Evolutionary conservation across 305 asterid species (phyloP).

Genomic region (Solanum hybrid): DNA sequence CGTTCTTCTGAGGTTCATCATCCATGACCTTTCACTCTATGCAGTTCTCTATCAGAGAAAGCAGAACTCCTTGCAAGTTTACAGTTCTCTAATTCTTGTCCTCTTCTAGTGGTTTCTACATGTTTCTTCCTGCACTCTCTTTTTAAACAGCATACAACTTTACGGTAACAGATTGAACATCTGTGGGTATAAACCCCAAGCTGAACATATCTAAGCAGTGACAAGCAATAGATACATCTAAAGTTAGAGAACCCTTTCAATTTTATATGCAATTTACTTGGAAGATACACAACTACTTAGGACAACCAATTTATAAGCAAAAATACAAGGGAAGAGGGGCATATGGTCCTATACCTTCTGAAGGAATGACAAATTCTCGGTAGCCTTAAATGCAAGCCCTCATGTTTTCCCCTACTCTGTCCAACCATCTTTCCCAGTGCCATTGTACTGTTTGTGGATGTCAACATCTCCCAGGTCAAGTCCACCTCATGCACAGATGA

Average conservation of each 20-base stretch:
- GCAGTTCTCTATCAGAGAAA: background rate
- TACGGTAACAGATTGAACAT: background rate
- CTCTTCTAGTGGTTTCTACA: background rate
- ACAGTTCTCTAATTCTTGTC: background rate
- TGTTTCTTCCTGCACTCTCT: background rate
- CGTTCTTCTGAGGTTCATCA: background rate
- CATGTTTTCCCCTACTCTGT: conserved; percentile 23
- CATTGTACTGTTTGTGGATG: conserved; percentile 49
- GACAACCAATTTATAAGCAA: background rate
- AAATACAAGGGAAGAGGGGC: background rate
- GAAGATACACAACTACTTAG: background rate
- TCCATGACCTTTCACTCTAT: background rate
- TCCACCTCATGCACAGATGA: conserved; percentile 35
- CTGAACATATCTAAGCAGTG: background rate
- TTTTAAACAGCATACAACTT: background rate
- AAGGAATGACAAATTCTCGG: conserved; percentile 18
- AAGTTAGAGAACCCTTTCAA: background rate
- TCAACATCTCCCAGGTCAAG: conserved; percentile 71
- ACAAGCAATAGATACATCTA: background rate
- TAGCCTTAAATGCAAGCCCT: conserved; percentile 12
- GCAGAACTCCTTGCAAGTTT: background rate
- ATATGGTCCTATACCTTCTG: conserved; percentile 37
- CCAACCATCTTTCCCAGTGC: conserved; percentile 68
- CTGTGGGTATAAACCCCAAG: background rate
- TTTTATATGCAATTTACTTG: background rate